These are phyloP conservation scores for Ustilago tritici DNA, from an alignment of 1,284 basidiomycete species.

Conservation along the genomic window DNA sequence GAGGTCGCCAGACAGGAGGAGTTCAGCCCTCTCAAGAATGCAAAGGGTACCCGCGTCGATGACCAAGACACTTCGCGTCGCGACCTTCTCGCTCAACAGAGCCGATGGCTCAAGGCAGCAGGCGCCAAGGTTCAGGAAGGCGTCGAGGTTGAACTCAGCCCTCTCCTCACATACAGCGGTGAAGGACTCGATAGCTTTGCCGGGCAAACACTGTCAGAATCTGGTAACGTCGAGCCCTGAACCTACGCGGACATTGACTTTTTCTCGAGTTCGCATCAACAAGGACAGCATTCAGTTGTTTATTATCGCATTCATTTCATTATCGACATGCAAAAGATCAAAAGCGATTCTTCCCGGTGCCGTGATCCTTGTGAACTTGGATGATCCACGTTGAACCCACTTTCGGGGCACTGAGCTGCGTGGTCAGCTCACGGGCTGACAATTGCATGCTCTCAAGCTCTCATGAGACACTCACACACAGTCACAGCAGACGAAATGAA, in stretches of 20 bases:
- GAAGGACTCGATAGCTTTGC: conserved; percentile 86
- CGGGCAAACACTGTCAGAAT: conserved; percentile 78
- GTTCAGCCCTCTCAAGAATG: conserved; percentile 98
- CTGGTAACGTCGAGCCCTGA: conserved; percentile 50
- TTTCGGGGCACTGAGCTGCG: no score
- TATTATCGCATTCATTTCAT: neutral
- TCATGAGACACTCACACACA: neutral
- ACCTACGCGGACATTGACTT: no score
- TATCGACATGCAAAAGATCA: neutral
- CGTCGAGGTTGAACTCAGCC: conserved; percentile 90
- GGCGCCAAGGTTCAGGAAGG: conserved; percentile 80
- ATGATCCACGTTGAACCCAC: no score
- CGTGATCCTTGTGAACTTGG: no score
- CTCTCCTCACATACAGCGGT: conserved; percentile 87
- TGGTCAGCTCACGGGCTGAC: neutral
- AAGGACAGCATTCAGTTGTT: neutral
- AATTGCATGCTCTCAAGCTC: neutral
- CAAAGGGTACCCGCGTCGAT: conserved; percentile 92
- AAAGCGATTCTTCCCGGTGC: neutral
- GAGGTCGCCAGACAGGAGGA: conserved; percentile 90
- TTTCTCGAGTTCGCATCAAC: neutral
- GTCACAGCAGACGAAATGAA: neutral
- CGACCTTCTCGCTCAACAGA: conserved; percentile 91
- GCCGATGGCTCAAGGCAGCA: conserved; percentile 81
- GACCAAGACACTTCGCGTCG: conserved; percentile 88